Evolutionary conservation across 2,329 filamentous ascomycete species (phyloP).

Genomic region (Colletotrichum theobromicola): DNA sequence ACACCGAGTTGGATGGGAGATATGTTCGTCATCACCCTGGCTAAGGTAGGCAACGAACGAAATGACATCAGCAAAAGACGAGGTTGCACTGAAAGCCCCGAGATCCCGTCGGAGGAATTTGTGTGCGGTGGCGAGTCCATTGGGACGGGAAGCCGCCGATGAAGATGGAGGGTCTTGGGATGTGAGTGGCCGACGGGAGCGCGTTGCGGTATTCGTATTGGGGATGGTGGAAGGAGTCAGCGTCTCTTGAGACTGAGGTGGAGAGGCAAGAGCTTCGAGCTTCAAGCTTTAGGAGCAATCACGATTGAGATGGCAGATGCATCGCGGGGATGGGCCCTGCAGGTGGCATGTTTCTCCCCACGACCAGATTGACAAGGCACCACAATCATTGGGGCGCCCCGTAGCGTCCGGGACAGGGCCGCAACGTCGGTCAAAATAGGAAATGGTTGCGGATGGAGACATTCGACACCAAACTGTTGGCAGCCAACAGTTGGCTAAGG

Average conservation of each 20-base stretch:
- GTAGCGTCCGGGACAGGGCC: conserved; percentile 6
- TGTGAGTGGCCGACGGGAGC: neutral
- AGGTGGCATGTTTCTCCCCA: neutral
- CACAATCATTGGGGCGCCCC: conserved; percentile 8
- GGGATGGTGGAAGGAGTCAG: neutral
- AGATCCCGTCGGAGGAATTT: neutral
- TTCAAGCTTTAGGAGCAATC: neutral
- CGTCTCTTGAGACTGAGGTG: neutral
- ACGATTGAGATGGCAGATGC: conserved; percentile 15
- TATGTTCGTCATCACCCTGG: neutral
- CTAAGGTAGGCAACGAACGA: neutral
- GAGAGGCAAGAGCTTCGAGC: neutral
- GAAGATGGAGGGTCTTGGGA: neutral
- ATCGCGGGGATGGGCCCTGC: neutral
- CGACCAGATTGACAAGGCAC: neutral
- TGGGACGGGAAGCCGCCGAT: neutral
- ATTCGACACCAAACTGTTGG: neutral
- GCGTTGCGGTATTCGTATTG: neutral
- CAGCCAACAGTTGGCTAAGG: neutral
- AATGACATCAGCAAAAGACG: neutral
- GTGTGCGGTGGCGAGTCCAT: neutral
- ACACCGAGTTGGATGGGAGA: neutral
- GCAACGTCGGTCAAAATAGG: conserved; percentile 15
- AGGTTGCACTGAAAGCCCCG: neutral
- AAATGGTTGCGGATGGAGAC: conserved; percentile 12